A percentile compares a stretch with the other conserved stretches of the same genome.
These are phyloP conservation scores for Quercus cerris DNA, from an alignment of 306 rosid genomes.

Conservation along the genomic window DNA sequence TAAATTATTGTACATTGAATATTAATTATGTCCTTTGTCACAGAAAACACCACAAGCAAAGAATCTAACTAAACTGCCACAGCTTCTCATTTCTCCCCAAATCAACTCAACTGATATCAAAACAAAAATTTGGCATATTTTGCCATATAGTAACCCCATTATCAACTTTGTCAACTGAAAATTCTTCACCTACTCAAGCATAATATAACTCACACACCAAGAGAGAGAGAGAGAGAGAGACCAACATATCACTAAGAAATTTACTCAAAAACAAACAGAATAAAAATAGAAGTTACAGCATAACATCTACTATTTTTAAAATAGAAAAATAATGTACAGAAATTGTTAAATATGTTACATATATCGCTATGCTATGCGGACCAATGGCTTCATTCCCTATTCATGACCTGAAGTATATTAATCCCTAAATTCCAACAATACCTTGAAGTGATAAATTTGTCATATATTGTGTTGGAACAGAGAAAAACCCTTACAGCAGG, in stretches of 20 bases:
- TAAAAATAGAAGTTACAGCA: not conserved
- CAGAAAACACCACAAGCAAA: too few species aligned
- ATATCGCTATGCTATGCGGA: slow-evolving; percentile 35
- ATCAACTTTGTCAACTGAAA: not conserved
- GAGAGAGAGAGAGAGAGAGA: not conserved
- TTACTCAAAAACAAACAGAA: not conserved
- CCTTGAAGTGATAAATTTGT: slow-evolving; percentile 22
- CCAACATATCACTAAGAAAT: not conserved
- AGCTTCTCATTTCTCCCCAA: too few species aligned
- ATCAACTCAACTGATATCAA: too few species aligned
- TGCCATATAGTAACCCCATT: not conserved
- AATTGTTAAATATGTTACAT: slow-evolving; percentile 9
- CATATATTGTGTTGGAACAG: slow-evolving; percentile 1
- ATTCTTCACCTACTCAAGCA: not conserved
- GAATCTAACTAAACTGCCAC: too few species aligned
- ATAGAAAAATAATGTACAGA: slow-evolving; percentile 19
- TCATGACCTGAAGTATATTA: slow-evolving; percentile 20
- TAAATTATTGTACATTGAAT: too few species aligned
- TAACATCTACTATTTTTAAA: not conserved
- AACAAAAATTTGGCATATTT: too few species aligned
- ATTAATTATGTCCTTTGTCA: too few species aligned
- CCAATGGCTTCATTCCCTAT: slow-evolving; percentile 62
- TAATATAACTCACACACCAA: not conserved
- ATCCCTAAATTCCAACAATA: slow-evolving; percentile 33
- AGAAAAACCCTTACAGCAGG: slow-evolving; percentile 23